Conservation (phyloP, 495 filamentous ascomycete species). For the Parachaetomium inaequale region DNA sequence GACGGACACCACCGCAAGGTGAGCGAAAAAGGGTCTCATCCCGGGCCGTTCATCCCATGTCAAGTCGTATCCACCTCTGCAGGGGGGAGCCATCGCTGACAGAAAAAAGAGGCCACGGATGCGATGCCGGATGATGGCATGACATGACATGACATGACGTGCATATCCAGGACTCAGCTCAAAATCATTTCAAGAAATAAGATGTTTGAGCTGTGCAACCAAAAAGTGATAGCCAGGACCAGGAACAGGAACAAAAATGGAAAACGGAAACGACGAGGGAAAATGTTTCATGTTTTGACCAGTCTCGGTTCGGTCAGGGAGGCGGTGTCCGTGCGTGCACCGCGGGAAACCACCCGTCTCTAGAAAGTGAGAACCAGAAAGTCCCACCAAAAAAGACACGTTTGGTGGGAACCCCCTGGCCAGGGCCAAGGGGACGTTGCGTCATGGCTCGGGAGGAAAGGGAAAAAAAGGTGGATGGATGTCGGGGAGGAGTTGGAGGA, state of each 20-base stretch:
- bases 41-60: slow-evolving; percentile 4
- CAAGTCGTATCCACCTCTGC: not conserved
- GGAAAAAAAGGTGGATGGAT: too few species aligned
- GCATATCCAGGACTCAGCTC: too few species aligned
- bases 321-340: slow-evolving; percentile 8
- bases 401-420: not conserved
- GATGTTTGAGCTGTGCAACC: not conserved
- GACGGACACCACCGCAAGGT: too few species aligned
- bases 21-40: not conserved
- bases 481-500: too few species aligned
- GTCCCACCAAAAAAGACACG: not conserved
- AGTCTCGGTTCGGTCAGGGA: not conserved
- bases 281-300: not conserved
- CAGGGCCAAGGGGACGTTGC: not conserved
- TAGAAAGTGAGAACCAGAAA: not conserved
- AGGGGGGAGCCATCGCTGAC: too few species aligned
- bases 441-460: too few species aligned
- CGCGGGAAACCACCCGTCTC: slow-evolving; percentile 11
- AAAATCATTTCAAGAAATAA: too few species aligned
- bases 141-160: too few species aligned
- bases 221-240: not conserved
- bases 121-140: too few species aligned
- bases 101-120: too few species aligned
- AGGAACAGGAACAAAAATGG: not conserved
- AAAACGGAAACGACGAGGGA: not conserved